Evolutionary conservation across 176 grass and related monocot species (phyloP), one percentile per base, ranked within the genome.

Genomic region (Triticum dicoccoides): DNA sequence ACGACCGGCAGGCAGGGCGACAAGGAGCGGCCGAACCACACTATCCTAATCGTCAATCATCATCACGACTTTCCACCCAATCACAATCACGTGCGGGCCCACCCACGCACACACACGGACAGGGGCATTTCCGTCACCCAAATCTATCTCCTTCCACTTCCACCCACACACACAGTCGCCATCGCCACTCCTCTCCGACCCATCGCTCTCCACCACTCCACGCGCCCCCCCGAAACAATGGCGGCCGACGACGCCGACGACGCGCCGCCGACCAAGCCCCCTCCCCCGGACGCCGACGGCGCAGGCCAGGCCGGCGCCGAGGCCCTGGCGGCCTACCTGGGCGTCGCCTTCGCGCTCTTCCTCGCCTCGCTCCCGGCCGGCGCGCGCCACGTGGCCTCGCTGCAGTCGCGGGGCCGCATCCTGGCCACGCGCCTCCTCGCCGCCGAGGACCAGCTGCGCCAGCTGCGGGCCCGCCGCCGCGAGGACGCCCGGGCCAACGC

Each of bases 401-500:
- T 94, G 5, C 92, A 94, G 81, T 94, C 89, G 44, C 89, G 89
- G 25, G 85, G 87, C n/a, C 92, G 95, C 35, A 21, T 99, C 8
- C 89, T 99, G 52, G 92, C 87, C 0, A 6, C 88, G 80, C 95
- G 87, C 80, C 82, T 99, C 14, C 95, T 99, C 12, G 83, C 90
- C 77, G 90, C 97, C 54, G 94, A 99, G 90, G 97, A 99, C 25
- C 90, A 91, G 86, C 89, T 99, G 29, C 85, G 88, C 11, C 92
- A 94, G 84, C 77, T 96, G 4, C 86, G 88, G 17, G 87, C 94
- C 21, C 81, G 93, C 18, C 33, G 93, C 4, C 88, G 85, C 66
- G 97, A 96, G 84, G 97, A 96, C 52, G 92, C 91, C 51, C 90
- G 91, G 5, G 96, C 96, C 62, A 98, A 98, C 41, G 97, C 93